Conservation (phyloP, 2,329 filamentous ascomycete species). For the Neopestalotiopsis clavispora region DNA sequence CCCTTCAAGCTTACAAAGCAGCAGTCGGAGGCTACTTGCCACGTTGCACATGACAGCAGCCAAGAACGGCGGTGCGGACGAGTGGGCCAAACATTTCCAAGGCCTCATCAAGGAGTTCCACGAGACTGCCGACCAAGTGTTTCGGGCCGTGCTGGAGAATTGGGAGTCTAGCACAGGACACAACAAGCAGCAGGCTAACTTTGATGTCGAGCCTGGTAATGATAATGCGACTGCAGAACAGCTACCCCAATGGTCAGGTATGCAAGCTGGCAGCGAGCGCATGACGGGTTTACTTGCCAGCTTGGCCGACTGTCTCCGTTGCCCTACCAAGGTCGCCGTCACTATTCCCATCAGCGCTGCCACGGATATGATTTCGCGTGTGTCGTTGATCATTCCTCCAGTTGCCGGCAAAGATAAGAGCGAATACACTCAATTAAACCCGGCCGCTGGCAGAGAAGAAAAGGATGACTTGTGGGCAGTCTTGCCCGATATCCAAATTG, state of each 20-base stretch:
- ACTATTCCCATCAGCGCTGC: slow-evolving; percentile 70
- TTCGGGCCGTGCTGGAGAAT: slow-evolving; percentile 79
- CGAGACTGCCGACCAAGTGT: slow-evolving; percentile 73
- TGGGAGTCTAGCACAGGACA: slow-evolving; percentile 73
- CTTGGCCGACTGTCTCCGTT: slow-evolving; percentile 66
- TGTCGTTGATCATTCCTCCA: slow-evolving; percentile 68
- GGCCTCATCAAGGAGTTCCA: slow-evolving; percentile 70
- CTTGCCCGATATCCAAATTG: slow-evolving; percentile 76
- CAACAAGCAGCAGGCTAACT: slow-evolving; percentile 44
- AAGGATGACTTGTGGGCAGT: slow-evolving; percentile 77
- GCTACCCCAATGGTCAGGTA: slow-evolving; percentile 74
- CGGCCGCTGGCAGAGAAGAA: slow-evolving; percentile 79
- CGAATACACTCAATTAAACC: slow-evolving; percentile 66
- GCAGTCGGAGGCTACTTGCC: slow-evolving; percentile 69
- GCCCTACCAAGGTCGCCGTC: slow-evolving; percentile 68
- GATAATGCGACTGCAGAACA: slow-evolving; percentile 51
- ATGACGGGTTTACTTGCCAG: slow-evolving; percentile 69
- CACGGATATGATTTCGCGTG: slow-evolving; percentile 70
- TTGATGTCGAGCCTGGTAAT: slow-evolving; percentile 52
- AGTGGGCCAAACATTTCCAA: slow-evolving; percentile 75
- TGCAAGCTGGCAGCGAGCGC: slow-evolving; percentile 75
- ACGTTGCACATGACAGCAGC: slow-evolving; percentile 80
- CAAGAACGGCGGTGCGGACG: slow-evolving; percentile 76
- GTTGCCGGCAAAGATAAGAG: slow-evolving; percentile 49
- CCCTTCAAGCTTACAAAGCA: slow-evolving; percentile 56